phyloP scores from a whole-genome alignment of 371 early-diverging fungal genomes.

The Funneliformis caledonium region DNA sequence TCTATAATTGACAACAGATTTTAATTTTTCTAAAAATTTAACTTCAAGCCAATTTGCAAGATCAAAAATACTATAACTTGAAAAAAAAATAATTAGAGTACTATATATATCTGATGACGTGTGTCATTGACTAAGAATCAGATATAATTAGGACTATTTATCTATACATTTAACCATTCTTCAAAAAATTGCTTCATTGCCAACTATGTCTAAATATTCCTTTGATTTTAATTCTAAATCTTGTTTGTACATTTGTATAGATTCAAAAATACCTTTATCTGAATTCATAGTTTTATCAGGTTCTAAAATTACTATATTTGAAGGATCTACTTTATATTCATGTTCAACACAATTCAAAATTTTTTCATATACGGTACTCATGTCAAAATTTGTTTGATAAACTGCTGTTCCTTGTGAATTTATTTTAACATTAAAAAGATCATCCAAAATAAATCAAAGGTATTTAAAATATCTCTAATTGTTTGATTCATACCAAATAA shows the following conservation, averaged over 20 bases:
- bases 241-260: background rate
- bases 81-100: no score
- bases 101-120: background rate
- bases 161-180: no score
- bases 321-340: background rate
- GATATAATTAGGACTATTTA: no score
- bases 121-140: no score
- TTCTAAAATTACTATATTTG: conserved; percentile 7
- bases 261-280: background rate
- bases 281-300: background rate
- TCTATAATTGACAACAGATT: no score
- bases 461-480: background rate
- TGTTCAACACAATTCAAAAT: background rate
- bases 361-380: background rate
- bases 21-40: no score
- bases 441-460: background rate
- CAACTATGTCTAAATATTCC: no score
- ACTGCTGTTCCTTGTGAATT: background rate
- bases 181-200: no score
- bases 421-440: background rate
- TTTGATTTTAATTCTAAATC: no score
- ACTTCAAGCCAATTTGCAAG: no score
- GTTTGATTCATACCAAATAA: background rate
- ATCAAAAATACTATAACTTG: no score
- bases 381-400: background rate